Evolutionary conservation across 148 eudicot species (phyloP), one percentile per base, ranked within the genome.

Genomic region (Limonium bicolor): DNA sequence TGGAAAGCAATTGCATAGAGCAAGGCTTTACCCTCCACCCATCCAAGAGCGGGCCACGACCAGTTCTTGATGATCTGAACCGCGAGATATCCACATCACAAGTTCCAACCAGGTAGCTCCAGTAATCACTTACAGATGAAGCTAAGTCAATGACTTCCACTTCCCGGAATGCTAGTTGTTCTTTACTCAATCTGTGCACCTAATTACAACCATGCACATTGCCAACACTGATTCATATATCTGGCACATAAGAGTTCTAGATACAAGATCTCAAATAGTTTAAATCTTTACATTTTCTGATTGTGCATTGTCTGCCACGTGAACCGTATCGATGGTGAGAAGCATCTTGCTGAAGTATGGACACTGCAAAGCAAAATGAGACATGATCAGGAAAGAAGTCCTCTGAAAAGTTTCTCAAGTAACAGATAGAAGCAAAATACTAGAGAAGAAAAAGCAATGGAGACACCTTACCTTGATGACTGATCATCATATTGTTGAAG

Each of bases 221-320:
- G n/a, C n/a, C n/a, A n/a, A n/a, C n/a, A n/a, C n/a, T n/a, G n/a
- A n/a, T n/a, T n/a, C n/a, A n/a, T n/a, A n/a, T n/a, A n/a, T n/a
- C n/a, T n/a, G n/a, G n/a, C n/a, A n/a, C n/a, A n/a, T n/a, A n/a
- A n/a, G n/a, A n/a, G n/a, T n/a, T n/a, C n/a, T n/a, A n/a, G n/a
- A n/a, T n/a, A n/a, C n/a, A n/a, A n/a, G n/a, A n/a, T n/a, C n/a
- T n/a, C n/a, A n/a, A n/a, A n/a, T n/a, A n/a, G n/a, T n/a, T n/a
- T n/a, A n/a, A n/a, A n/a, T n/a, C n/a, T n/a, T 22, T 69, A 76
- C 88, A 48, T 76, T 80, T 65, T 76, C 80, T 20, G 80, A 72
- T 17, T 17, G 47, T 23, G 80, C 83, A 56, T 62, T 60, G 54
- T 76, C 83, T 21, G 77, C 84, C 39, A 61, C 54, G 39, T 80